Evolutionary conservation across 1,284 basidiomycete species (phyloP), one percentile per base, ranked within the genome.

Genomic region (Cerioporus squamosus): DNA sequence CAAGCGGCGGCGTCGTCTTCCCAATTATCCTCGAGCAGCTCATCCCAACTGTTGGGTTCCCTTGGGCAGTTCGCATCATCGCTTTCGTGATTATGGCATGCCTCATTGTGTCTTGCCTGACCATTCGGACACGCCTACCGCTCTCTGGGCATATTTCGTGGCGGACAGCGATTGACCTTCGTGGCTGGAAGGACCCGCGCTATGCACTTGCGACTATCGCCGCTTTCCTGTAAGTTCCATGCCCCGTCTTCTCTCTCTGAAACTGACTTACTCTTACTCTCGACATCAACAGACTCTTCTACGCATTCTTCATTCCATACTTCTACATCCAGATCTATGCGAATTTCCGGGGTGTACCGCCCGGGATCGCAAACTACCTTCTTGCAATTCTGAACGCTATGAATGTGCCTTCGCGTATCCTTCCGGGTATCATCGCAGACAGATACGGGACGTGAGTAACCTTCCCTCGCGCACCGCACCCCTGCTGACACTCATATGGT

Each of bases 311-410:
- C 71, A 83, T 82, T 29, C 86, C 86, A 2, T 84, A 82, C 67
- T 86, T 87, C 68, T 89, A 84, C 73, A 81, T 89, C 52, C 77
- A 82, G 31, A 75, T 80, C 44, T 88, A 83, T 68, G 75, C 75
- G 72, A 48, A 68, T 77, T 56, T 69, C 70, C 61, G 67, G 33
- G 62, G 60, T 29, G 70, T 81, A 24, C 60, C 75, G 10, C 62
- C 77, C 2, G 62, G 71, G 33, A 71, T 72, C 33, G 75, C 79
- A 1, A 80, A 84, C 68, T 79, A 79, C 59, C 74, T 85, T 2
- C 76, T 88, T n/a, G 81, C 84, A 0, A 77, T 83, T 48, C 75
- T 89, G 72, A 88, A 88, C 63, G 84, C 80, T 0, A 83, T 85
- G 17, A 81, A 84, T 2, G 71, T 87, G 18, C 67, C 67, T 24